Evolutionary conservation across 495 filamentous ascomycete genomes (phyloP), one percentile per base, ranked within the genome.

Genomic region (Penicillium coprophilum): DNA sequence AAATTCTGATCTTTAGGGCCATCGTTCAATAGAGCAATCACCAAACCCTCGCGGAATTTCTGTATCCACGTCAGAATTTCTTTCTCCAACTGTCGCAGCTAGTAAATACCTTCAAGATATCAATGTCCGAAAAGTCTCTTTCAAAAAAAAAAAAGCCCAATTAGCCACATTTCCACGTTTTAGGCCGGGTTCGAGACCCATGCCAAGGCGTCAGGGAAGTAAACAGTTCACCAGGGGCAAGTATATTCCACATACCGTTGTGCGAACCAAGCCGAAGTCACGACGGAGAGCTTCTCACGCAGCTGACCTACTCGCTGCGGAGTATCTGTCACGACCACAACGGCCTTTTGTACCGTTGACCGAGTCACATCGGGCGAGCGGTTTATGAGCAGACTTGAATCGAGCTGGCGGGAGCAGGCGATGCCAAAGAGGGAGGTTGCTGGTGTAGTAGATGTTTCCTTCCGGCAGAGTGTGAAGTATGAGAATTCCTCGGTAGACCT

Each of bases 281-380:
- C 92, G 46, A 95, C 85, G 32, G 87, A 87, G 46, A 97, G 71
- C 66, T 91, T 87, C 74, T 96, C 90, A 66, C 90, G 82, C 63
- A 92, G 74, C 74, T 88, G 83, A 32, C 88, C 87, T 61, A 91
- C 87, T 66, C 84, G 82, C 62, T 89, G 86, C 41, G 94, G 94
- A 57, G 83, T 91, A 72, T 96, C 91, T 45, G 91, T 90, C 60
- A 97, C 90, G 46, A 96, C 92, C 52, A 97, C 92, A n/a, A 98
- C 91, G 8, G 94, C 94, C 73, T 98, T 98, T 69, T 98, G 94
- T 30, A 98, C 94, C 3, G 94, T 97, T 47, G 89, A 94, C 55
- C 94, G 81, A 8, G 94, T 98, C 51, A 97, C 94, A 49, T 97
- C 95, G 27, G 89, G 78, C 1, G 91, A 87, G 44, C 89, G 82